Conservation (phyloP, 257 asterid species). For the Forsythia viridissima region DNA sequence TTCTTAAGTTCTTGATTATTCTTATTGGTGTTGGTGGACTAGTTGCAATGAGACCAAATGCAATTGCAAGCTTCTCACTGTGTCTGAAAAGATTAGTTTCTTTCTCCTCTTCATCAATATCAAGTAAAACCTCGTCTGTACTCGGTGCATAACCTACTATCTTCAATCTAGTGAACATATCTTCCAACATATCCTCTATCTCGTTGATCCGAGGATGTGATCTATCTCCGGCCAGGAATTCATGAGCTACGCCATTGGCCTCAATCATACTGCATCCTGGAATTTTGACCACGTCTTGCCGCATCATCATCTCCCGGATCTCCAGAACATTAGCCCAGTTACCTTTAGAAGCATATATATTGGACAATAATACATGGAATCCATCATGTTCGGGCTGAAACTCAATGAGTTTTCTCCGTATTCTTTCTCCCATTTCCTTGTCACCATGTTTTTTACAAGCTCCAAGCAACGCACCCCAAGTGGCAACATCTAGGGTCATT, state of each 20-base stretch:
- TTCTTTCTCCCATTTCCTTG: constrained; percentile 74
- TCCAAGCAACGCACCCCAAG: constrained; percentile 97
- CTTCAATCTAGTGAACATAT: constrained; percentile 55
- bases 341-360: constrained; percentile 79
- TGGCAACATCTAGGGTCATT: constrained; percentile 70
- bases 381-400: constrained; percentile 87
- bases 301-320: constrained; percentile 66
- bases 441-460: constrained; percentile 83
- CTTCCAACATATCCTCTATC: constrained; percentile 60
- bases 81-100: constrained; percentile 55
- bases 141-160: constrained; percentile 54
- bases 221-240: constrained; percentile 71
- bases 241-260: constrained; percentile 68
- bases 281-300: constrained; percentile 67
- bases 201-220: constrained; percentile 56
- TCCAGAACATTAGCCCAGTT: constrained; percentile 67
- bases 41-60: constrained; percentile 59
- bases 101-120: constrained; percentile 74
- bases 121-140: constrained; percentile 58
- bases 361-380: constrained; percentile 74
- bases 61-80: constrained; percentile 71
- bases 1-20: constrained; percentile 57
- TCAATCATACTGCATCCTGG: constrained; percentile 86
- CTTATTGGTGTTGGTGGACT: constrained; percentile 47
- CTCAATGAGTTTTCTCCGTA: constrained; percentile 76